phyloP scores from a whole-genome alignment of 2,329 filamentous ascomycete genomes.

The Xylaria sp. region DNA sequence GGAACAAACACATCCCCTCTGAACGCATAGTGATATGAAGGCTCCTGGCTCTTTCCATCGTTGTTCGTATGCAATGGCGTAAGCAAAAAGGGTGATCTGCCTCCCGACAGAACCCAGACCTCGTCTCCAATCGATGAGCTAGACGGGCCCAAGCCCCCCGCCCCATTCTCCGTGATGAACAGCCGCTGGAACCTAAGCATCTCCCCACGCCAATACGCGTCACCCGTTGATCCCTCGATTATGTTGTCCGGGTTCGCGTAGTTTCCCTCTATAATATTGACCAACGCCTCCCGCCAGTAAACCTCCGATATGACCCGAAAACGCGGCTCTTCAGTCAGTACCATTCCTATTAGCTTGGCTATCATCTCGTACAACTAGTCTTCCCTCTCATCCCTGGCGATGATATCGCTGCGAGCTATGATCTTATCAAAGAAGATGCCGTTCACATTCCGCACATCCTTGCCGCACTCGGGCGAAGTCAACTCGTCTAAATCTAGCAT shows the following conservation, averaged over 20 bases:
- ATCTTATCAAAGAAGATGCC: conserved; percentile 37
- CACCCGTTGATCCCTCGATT: background rate
- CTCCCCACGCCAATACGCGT: conserved; percentile 27
- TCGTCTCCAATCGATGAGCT: conserved; percentile 32
- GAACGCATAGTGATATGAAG: conserved; percentile 26
- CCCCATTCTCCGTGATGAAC: conserved; percentile 37
- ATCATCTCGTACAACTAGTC: conserved; percentile 13
- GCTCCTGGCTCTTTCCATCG: background rate
- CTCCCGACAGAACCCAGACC: conserved; percentile 36
- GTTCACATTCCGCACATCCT: conserved; percentile 35
- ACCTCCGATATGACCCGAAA: conserved; percentile 30
- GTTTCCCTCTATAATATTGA: conserved; percentile 30
- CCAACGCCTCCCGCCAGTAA: conserved; percentile 30
- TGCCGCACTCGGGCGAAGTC: conserved; percentile 19
- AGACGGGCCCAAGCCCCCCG: conserved; percentile 34
- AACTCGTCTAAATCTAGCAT: conserved; percentile 29
- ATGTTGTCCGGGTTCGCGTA: conserved; percentile 2
- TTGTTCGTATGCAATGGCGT: conserved; percentile 8
- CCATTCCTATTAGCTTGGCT: conserved; percentile 10
- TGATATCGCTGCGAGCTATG: conserved; percentile 20
- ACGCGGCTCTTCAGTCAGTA: conserved; percentile 26
- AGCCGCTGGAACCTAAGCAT: conserved; percentile 35
- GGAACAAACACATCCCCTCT: conserved; percentile 34
- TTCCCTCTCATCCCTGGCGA: conserved; percentile 14
- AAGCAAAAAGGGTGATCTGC: conserved; percentile 33